A percentile compares a stretch with the other conserved stretches of the same genome.
phyloP scores from a whole-genome alignment of 176 grass and related monocot species.

The Aegilops longissima region DNA sequence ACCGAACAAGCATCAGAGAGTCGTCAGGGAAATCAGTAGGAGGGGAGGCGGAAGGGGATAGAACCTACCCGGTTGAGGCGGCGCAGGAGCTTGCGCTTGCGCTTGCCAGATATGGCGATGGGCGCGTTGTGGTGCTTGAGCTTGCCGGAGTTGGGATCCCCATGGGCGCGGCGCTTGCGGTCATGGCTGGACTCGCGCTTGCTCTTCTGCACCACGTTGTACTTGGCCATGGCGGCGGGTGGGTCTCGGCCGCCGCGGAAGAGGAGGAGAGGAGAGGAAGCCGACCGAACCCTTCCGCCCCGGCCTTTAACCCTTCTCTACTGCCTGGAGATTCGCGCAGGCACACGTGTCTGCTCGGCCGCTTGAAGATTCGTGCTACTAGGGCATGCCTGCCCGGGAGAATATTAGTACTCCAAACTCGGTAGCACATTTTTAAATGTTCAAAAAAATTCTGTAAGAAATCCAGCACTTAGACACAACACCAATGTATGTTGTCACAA shows the following conservation, averaged over 20 bases:
- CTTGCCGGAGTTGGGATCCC: constrained; percentile 47
- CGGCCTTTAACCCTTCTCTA: constrained; percentile 15
- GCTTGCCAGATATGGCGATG: constrained; percentile 55
- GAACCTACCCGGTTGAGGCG: constrained; percentile 39
- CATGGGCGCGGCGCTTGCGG: constrained; percentile 50
- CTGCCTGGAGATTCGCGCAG: constrained; percentile 9
- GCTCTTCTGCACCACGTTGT: constrained; percentile 61
- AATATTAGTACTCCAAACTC: too few relatives aligned
- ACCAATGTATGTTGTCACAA: too few relatives aligned
- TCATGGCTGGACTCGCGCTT: constrained; percentile 51
- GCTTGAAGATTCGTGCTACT: neutral
- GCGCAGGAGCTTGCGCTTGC: constrained; percentile 51
- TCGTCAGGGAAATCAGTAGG: neutral
- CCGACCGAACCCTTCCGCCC: constrained; percentile 5
- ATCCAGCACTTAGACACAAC: too few relatives aligned
- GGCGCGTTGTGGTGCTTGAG: constrained; percentile 54
- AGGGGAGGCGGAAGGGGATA: neutral
- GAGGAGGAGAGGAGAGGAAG: neutral
- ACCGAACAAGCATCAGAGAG: neutral
- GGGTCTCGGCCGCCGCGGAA: constrained; percentile 27
- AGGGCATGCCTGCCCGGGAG: too few relatives aligned
- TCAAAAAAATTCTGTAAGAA: too few relatives aligned
- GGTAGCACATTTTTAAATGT: too few relatives aligned
- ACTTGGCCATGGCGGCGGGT: constrained; percentile 58
- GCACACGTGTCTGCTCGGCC: neutral